Evolutionary conservation across 306 rosid genomes (phyloP), one percentile per base, ranked within the genome.

Genomic region (Cucumis cinereus): DNA sequence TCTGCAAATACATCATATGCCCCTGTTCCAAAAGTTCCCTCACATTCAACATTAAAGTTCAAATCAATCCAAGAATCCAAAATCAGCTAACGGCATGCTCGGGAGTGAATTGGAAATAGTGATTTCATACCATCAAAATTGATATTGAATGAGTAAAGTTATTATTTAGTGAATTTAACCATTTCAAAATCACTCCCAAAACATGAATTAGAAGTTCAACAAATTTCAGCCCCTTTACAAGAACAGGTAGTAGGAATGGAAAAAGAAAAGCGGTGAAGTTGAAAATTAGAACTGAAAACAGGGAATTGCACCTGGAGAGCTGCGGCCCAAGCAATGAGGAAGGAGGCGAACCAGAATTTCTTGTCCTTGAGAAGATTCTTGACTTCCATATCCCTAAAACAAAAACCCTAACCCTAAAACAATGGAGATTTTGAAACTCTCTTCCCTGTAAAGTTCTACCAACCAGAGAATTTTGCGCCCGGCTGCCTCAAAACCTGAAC

Each of bases 1-100:
- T 87, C 86, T 88, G 81, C 82, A 92, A 5, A 93, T 96, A 92
- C 86, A 89, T 87, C 93, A 92, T 90, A 79, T 92, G 96, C 2
- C 93, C 98, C 93, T 88, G 79, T 22, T 64, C 57, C 64, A 49
- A 4, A 47, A 49, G 28, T 43, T 49, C 26, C 59, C 75, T 59
- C 75, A 71, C 36, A 26, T 49, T 24, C 6, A 71, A 69, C 6
- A 8, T 23, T 14, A 23, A 43, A 43, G 16, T 20, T 68, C 35
- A 14, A 22, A 22, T 68, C 36, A 6, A 68, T 10, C 53, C 35
- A 10, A 68, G 53, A 41, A 68, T 41, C 50, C 74, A 68, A 47
- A 47, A 45, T 45, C 52, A 45, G 2, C 6, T 45, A 45, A 45
- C 5, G 52, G 52, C 52, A 45, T 45, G 52, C 14, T 45, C 12